Percentiles rank a stretch among this genome's conserved stretches.
These are phyloP conservation scores for Aspergillus neoniger DNA, from an alignment of 2,329 filamentous ascomycete genomes.

Conservation along the genomic window DNA sequence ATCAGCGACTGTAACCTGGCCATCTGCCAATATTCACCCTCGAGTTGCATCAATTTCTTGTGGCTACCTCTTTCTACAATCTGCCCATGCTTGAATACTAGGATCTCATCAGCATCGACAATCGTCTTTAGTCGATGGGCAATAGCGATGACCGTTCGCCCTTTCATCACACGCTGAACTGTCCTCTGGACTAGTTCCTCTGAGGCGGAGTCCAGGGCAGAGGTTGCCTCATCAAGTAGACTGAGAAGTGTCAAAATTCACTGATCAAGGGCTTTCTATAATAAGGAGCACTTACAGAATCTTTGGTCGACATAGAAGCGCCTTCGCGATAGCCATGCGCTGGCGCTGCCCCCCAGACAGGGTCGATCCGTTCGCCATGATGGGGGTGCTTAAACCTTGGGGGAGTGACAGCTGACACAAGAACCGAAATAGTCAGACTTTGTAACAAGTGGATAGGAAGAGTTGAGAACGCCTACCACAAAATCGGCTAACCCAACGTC, in stretches of 20 bases:
- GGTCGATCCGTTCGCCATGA: constrained; percentile 8
- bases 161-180: constrained; percentile 69
- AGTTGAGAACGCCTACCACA: background rate
- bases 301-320: constrained; percentile 37
- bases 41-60: constrained; percentile 65
- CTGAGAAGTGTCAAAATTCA: background rate
- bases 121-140: constrained; percentile 87
- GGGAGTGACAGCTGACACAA: constrained; percentile 10
- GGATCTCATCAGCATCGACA: constrained; percentile 82
- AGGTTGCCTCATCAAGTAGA: constrained; percentile 85
- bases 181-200: constrained; percentile 83
- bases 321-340: constrained; percentile 21
- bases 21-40: constrained; percentile 73
- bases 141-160: constrained; percentile 58
- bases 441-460: background rate
- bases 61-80: constrained; percentile 84
- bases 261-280: background rate
- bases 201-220: constrained; percentile 79
- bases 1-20: constrained; percentile 66
- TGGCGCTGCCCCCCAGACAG: constrained; percentile 17
- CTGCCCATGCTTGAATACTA: constrained; percentile 74
- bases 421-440: background rate
- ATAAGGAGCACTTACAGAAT: constrained; percentile 17
- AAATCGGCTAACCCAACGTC: constrained; percentile 10
- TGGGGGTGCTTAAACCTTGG: constrained; percentile 5